Base-by-base conservation (phyloP, 2,329 filamentous ascomycete genomes). In the Fusarium sacchari region DNA sequence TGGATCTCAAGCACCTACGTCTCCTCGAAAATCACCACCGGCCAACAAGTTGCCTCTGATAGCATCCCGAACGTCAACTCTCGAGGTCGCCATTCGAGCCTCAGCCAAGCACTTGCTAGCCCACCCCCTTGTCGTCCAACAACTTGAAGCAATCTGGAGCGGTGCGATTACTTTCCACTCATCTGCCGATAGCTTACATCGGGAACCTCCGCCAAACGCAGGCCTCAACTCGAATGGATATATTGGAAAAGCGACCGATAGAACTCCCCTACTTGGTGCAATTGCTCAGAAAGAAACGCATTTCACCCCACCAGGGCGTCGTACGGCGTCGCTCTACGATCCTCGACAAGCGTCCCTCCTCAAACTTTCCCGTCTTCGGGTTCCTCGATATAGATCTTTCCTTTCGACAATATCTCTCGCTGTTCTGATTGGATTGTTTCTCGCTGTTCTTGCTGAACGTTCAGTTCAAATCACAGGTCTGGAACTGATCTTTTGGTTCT, bases 81-180 rank as follows among this genome's bases (percentile, higher is more conserved):
- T 98, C 37, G 96, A 98, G 83, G 92, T 98, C 65, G 95, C 96
- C 69, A 98, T 98, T 78, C 91, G 94, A 75, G 94, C 95, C 26
- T 95, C 95, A 71, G 94, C 96, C 28, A 98, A 98, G 83, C 92
- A 94, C 76, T 97, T 98, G 76, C 86, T 98, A 10, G 93, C 96
- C 14, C 95, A 98, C 79, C 95, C 96, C 2, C 86, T 98, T 7
- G 95, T 98, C 2, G 93, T 98, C 14, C 94, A 97, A 81, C 95
- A 98, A 80, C 87, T 98, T n/a, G 95, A 98, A 82, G 95, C 95
- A 49, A 97, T 98, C 70, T 98, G 96, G 96, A 96, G 94, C 26
- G 96, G 96, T 34, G 96, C 93, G 24, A 96, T 98, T 73, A 95
- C 96, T 74, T 98, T 98, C 79, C 95, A 97, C 82, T 96, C 94